Conservation (phyloP, 1,139 yeast species). For the Pichia sp. region DNA sequence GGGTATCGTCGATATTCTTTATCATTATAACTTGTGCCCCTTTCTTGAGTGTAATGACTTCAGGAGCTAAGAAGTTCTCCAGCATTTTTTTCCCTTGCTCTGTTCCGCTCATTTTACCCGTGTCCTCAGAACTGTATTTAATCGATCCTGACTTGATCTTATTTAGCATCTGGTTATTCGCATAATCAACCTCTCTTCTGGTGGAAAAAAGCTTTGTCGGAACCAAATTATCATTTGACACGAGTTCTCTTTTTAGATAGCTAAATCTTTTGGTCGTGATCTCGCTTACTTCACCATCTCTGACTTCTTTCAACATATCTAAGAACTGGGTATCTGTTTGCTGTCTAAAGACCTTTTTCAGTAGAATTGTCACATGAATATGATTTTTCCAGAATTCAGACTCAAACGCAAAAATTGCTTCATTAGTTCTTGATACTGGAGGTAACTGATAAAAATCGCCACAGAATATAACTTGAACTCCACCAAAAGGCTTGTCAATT, state of each 20-base stretch:
- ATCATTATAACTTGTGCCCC: slow-evolving; percentile 97
- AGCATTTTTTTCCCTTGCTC: slow-evolving; percentile 37
- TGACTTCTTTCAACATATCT: slow-evolving; percentile 79
- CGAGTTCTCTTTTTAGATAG: slow-evolving; percentile 46
- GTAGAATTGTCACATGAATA: slow-evolving; percentile 56
- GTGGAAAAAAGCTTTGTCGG: slow-evolving; percentile 89
- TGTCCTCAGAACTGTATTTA: slow-evolving; percentile 51
- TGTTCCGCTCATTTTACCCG: slow-evolving; percentile 45
- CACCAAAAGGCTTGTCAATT: slow-evolving; percentile 64
- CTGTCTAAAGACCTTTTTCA: slow-evolving; percentile 85
- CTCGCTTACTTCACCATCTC: slow-evolving; percentile 59
- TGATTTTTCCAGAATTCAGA: slow-evolving; percentile 62
- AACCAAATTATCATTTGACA: slow-evolving; percentile 57
- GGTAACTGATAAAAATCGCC: slow-evolving; percentile 93
- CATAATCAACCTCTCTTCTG: slow-evolving; percentile 71
- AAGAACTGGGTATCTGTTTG: slow-evolving; percentile 73
- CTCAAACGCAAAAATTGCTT: slow-evolving; percentile 65
- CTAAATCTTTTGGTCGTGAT: slow-evolving; percentile 49
- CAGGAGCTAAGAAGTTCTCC: slow-evolving; percentile 68
- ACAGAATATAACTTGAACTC: slow-evolving; percentile 74
- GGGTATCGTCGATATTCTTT: slow-evolving; percentile 76
- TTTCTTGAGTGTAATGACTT: slow-evolving; percentile 50
- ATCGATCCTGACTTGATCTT: slow-evolving; percentile 41
- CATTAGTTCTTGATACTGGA: slow-evolving; percentile 49
- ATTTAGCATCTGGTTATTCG: slow-evolving; percentile 53